Conservation (phyloP, 75 land plant species). For the Larix kaempferi region DNA sequence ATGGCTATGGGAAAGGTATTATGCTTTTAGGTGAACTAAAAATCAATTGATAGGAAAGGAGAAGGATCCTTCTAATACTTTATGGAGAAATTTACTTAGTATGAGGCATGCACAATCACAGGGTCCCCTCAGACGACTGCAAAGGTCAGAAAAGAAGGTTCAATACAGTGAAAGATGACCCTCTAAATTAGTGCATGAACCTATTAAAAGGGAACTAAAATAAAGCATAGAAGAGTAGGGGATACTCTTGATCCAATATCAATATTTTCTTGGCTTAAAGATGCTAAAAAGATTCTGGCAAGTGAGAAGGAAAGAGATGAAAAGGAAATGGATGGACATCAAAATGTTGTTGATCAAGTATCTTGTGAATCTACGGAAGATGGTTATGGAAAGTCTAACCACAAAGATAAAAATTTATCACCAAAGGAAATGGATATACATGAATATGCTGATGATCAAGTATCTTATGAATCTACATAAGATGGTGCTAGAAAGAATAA, state of each 20-base stretch:
- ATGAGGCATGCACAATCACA: background rate
- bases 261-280: constrained; percentile 4
- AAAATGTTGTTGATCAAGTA: background rate
- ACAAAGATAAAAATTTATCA: background rate
- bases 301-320: background rate
- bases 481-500: background rate
- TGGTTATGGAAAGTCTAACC: background rate
- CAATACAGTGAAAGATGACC: background rate
- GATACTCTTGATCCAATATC: constrained; percentile 8
- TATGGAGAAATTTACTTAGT: background rate
- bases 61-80: constrained; percentile 1
- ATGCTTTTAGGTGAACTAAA: background rate
- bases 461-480: constrained; percentile 1
- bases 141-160: constrained; percentile 5
- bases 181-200: background rate
- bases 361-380: background rate
- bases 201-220: background rate
- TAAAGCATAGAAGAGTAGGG: constrained; percentile 7
- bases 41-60: background rate
- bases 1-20: constrained; percentile 8
- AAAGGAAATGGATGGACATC: background rate
- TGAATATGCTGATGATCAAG: background rate
- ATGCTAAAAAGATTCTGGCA: background rate
- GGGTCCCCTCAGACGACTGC: background rate
- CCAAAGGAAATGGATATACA: background rate